These are phyloP conservation scores for Sanghuangporus sanghuang DNA, from an alignment of 1,284 basidiomycete species.

Conservation along the genomic window DNA sequence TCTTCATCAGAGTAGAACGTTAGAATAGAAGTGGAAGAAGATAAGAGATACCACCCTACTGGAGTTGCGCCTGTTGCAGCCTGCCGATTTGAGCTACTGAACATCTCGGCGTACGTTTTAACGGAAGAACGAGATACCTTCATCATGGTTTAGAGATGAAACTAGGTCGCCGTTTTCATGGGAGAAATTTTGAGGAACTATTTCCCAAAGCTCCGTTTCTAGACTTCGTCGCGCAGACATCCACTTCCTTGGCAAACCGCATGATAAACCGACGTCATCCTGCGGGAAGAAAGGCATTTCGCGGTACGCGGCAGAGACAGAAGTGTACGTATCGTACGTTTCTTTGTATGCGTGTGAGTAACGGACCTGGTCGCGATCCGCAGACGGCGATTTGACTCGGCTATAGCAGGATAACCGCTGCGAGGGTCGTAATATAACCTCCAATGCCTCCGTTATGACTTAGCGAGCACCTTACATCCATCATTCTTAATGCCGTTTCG, in stretches of 20 bases:
- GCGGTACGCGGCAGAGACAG: not conserved
- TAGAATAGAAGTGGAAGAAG: not conserved
- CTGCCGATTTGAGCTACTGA: not conserved
- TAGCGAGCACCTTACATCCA: not conserved
- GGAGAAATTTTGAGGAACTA: not conserved
- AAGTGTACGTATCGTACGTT: slow-evolving; percentile 1
- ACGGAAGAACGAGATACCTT: not conserved
- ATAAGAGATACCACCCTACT: not conserved
- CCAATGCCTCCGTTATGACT: not conserved
- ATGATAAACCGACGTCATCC: not conserved
- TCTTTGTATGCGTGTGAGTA: not conserved
- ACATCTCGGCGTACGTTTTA: not conserved
- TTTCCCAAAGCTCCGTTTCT: not conserved
- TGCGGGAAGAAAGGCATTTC: not conserved
- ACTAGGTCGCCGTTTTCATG: not conserved
- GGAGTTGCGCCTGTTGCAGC: not conserved
- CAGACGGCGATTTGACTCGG: not conserved
- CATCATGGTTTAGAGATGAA: not conserved
- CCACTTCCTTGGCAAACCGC: not conserved
- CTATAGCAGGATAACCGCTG: not conserved
- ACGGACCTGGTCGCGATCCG: slow-evolving; percentile 1
- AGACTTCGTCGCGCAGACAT: not conserved
- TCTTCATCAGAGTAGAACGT: not conserved
- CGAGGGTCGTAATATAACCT: not conserved
- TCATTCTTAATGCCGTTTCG: not conserved